A percentile compares a stretch with the other conserved stretches of the same genome.
Evolutionary conservation across 345 rosid species (phyloP).

Genomic region (Fremontodendron californicum): DNA sequence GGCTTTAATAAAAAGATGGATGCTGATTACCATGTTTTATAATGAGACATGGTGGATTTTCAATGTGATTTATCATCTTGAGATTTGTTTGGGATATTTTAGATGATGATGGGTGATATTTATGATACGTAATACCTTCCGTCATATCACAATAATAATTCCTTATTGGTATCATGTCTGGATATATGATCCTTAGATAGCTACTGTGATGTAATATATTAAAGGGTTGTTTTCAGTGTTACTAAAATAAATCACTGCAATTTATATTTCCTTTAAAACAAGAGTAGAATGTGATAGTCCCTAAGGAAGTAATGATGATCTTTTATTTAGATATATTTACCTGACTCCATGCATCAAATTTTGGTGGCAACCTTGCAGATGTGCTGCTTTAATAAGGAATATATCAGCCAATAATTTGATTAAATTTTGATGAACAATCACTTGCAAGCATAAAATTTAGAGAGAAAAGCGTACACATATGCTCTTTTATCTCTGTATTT

Average conservation of each 20-base stretch:
- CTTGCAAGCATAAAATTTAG: background rate
- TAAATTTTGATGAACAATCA: background rate
- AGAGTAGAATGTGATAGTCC: background rate
- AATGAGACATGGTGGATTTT: background rate
- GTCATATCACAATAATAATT: background rate
- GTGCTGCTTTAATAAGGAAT: background rate
- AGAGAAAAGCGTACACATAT: background rate
- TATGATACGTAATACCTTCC: background rate
- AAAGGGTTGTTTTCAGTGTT: background rate
- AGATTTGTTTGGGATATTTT: background rate
- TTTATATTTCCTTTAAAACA: background rate
- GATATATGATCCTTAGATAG: background rate
- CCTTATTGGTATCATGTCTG: background rate
- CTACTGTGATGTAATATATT: background rate
- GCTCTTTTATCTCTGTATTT: background rate
- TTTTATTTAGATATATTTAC: background rate
- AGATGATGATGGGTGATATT: background rate
- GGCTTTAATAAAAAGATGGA: background rate
- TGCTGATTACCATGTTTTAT: background rate
- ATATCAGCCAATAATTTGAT: background rate
- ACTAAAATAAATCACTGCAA: background rate
- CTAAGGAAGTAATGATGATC: constrained; percentile 3
- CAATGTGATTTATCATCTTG: background rate
- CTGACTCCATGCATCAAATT: background rate
- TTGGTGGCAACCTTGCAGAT: background rate